phyloP scores from a whole-genome alignment of 768 basidiomycete genomes.

The Boletus rufocinnamomeus region DNA sequence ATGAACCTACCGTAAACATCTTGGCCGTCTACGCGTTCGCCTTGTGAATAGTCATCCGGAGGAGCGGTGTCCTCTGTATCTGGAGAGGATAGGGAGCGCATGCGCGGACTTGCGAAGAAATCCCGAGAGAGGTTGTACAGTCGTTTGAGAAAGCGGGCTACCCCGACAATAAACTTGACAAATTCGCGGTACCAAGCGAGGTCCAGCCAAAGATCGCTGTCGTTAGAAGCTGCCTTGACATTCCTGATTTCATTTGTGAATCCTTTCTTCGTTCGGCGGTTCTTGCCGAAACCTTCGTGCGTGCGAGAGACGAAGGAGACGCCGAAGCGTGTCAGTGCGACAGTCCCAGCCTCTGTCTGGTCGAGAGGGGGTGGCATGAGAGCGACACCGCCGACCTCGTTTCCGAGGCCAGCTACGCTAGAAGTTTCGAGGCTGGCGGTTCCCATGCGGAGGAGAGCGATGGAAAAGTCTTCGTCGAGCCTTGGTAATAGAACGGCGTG shows the following conservation, averaged over 20 bases:
- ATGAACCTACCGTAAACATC: constrained; percentile 59
- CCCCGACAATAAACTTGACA: constrained; percentile 34
- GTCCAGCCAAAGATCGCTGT: constrained; percentile 43
- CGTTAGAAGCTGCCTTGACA: constrained; percentile 38
- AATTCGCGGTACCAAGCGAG: constrained; percentile 44
- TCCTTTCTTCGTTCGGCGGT: constrained; percentile 35
- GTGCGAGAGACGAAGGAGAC: constrained; percentile 40
- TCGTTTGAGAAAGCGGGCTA: constrained; percentile 31
- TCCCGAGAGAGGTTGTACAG: constrained; percentile 19
- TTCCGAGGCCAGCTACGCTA: constrained; percentile 67
- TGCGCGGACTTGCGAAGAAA: constrained; percentile 21
- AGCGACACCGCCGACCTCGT: constrained; percentile 64
- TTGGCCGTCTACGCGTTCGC: constrained; percentile 32
- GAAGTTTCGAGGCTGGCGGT: constrained; percentile 78
- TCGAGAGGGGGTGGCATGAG: constrained; percentile 16
- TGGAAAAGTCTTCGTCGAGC: constrained; percentile 72
- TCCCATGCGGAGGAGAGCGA: constrained; percentile 69
- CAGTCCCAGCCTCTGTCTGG: constrained; percentile 33
- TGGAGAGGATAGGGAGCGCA: constrained; percentile 6
- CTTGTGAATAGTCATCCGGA: constrained; percentile 9
- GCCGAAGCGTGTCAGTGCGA: constrained; percentile 45
- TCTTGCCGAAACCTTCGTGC: constrained; percentile 29
- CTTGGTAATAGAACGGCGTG: constrained; percentile 47
- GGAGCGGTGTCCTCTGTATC: constrained; percentile 7
- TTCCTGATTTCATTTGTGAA: constrained; percentile 54